Evolutionary conservation across 192 early-diverging fungal genomes (phyloP), one percentile per base, ranked within the genome.

Genomic region (Phlyctochytrium planicorne): DNA sequence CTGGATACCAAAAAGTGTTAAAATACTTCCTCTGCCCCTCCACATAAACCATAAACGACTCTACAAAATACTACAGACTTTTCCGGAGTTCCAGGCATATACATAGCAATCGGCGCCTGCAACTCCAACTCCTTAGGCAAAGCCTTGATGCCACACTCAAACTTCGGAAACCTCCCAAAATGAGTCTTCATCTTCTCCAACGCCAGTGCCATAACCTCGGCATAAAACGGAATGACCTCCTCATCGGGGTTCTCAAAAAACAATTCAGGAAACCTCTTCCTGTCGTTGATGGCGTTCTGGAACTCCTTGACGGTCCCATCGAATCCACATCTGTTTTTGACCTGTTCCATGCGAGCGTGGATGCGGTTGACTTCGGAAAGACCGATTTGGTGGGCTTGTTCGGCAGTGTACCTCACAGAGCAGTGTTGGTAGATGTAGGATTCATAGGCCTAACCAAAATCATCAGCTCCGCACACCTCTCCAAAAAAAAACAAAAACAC

Each of bases 311-410:
- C 23, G 34, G 78, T 62, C 12, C 74, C 73, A 3, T 66, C 66
- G 55, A 70, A 76, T 17, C 67, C 66, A 25, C 50, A 53, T 36
- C 56, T 31, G 52, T 52, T 65, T 34, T 75, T 75, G n/a, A 69
- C 60, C 30, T 60, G 32, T 17, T 72, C 67, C 78, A 79, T 76
- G 32, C 62, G 57, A 3, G 37, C 36, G 23, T 61, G 36, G 37
- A 79, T 79, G 16, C 78, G 71, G 33, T 40, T 67, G 34, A 79
- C 73, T 72, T 79, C 78, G 2, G 63, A 60, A 17, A 79, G 52
- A n/a, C 78, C 78, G 33, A 79, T 63, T 53, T 62, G 36, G 73
- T 79, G 78, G 31, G 76, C 37, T 40, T 79, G 70, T 2, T 68
- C 37, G 34, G 74, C 74, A 0, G 63, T 68, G 62, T 72, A 66